phyloP scores from a whole-genome alignment of 345 rosid species.

The Populus euphratica region DNA sequence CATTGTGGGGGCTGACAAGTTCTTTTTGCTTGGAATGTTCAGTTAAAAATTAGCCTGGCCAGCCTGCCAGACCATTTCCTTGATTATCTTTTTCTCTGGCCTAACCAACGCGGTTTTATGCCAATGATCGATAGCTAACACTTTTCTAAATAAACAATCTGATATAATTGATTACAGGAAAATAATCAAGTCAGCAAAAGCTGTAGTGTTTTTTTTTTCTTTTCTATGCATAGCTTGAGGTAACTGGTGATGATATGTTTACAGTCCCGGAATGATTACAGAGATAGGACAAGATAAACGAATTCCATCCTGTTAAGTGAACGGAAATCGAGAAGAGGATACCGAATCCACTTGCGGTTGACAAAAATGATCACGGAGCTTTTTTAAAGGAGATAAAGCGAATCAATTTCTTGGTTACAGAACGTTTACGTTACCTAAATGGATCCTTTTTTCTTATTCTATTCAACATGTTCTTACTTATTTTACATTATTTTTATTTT shows the following conservation, averaged over 20 bases:
- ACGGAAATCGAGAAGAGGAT: conserved; percentile 19
- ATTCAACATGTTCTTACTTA: too few relatives aligned
- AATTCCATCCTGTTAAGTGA: background rate
- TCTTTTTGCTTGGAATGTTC: conserved; percentile 32
- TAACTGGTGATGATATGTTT: background rate
- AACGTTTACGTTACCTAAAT: background rate
- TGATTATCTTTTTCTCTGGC: conserved; percentile 6
- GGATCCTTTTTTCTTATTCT: background rate
- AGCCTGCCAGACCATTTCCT: conserved; percentile 9
- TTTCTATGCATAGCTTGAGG: background rate
- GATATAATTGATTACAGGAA: background rate
- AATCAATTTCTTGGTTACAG: conserved; percentile 13
- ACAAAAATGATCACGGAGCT: conserved; percentile 25
- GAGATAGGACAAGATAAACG: background rate
- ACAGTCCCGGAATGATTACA: background rate
- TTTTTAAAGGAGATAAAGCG: conserved; percentile 17
- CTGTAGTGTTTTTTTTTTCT: background rate
- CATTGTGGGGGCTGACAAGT: conserved; percentile 44
- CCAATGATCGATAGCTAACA: background rate
- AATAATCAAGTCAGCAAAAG: background rate
- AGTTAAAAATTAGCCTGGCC: conserved; percentile 6
- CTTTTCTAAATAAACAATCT: too few relatives aligned
- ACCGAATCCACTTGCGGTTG: conserved; percentile 31
- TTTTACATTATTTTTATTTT: too few relatives aligned
- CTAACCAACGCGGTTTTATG: conserved; percentile 30